Evolutionary conservation across 495 filamentous ascomycete genomes (phyloP).

Genomic region (Aspergillus affinis): DNA sequence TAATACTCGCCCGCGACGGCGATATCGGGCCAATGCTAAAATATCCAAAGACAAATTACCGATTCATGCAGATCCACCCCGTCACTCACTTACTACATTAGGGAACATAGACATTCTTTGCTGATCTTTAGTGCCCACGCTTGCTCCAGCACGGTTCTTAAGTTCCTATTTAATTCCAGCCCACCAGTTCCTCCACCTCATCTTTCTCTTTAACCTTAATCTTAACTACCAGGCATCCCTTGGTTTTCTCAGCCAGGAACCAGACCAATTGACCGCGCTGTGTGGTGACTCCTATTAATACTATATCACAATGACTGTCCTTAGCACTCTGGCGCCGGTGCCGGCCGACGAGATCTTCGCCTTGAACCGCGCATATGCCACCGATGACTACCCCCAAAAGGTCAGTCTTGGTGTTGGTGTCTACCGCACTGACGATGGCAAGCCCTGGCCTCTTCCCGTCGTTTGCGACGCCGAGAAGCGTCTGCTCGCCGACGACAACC

Average conservation of each 20-base stretch:
- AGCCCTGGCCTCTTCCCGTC: conserved; percentile 52
- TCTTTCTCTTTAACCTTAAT: not conserved
- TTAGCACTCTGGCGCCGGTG: conserved; percentile 36
- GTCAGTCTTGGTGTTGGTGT: conserved; percentile 50
- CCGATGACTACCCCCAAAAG: conserved; percentile 45
- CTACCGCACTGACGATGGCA: conserved; percentile 53
- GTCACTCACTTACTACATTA: conserved; percentile 1
- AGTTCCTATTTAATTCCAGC: not conserved
- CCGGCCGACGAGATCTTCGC: conserved; percentile 52
- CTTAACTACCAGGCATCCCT: not conserved
- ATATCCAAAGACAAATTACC: conserved; percentile 2
- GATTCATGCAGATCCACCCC: conserved; percentile 11
- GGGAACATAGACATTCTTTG: not conserved
- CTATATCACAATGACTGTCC: conserved; percentile 33
- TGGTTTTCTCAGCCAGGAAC: not conserved
- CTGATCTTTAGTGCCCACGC: not conserved
- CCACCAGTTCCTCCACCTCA: not conserved
- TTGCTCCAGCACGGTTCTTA: not conserved
- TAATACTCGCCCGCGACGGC: conserved; percentile 11
- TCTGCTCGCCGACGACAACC: conserved; percentile 37
- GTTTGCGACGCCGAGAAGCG: conserved; percentile 47
- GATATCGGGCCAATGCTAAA: conserved; percentile 22
- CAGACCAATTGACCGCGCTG: not conserved
- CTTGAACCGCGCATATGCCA: conserved; percentile 42
- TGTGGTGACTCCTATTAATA: not conserved